Evolutionary conservation across 345 rosid genomes (phyloP).

Genomic region (Salix viminalis): DNA sequence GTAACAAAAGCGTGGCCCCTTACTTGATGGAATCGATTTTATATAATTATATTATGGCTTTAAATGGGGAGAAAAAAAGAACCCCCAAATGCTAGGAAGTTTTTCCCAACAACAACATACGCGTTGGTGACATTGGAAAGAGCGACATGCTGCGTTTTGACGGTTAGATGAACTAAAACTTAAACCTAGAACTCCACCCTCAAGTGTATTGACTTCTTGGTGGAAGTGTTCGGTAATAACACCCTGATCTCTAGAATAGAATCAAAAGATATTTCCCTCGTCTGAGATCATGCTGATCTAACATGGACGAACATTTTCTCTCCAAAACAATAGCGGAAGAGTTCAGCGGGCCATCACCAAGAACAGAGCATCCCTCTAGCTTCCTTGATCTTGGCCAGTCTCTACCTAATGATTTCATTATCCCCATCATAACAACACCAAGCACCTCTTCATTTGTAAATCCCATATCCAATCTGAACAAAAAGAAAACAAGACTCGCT

Average conservation of each 20-base stretch:
- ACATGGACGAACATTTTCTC: conserved; percentile 45
- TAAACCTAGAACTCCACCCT: neutral
- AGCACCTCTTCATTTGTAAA: conserved; percentile 33
- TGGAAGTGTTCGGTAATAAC: neutral
- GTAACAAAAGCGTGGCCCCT: neutral
- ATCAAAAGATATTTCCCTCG: neutral
- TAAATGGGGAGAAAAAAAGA: neutral
- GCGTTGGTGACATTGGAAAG: neutral
- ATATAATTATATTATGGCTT: neutral
- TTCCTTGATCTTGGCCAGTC: conserved; percentile 31
- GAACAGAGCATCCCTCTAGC: conserved; percentile 23
- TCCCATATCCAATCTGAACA: conserved; percentile 45
- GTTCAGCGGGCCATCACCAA: conserved; percentile 10
- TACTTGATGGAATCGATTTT: neutral
- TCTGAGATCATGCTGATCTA: neutral
- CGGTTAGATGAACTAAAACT: neutral
- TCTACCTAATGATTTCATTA: conserved; percentile 30
- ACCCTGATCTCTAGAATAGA: neutral
- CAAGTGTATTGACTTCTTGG: neutral
- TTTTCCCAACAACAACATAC: neutral
- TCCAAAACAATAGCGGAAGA: conserved; percentile 22
- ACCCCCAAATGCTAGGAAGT: neutral
- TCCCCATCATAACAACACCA: conserved; percentile 36
- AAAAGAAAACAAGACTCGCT: conserved; percentile 23
- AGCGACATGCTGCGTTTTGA: neutral